phyloP scores from a whole-genome alignment of 345 rosid species.

The Rhodamnia rubescens region DNA sequence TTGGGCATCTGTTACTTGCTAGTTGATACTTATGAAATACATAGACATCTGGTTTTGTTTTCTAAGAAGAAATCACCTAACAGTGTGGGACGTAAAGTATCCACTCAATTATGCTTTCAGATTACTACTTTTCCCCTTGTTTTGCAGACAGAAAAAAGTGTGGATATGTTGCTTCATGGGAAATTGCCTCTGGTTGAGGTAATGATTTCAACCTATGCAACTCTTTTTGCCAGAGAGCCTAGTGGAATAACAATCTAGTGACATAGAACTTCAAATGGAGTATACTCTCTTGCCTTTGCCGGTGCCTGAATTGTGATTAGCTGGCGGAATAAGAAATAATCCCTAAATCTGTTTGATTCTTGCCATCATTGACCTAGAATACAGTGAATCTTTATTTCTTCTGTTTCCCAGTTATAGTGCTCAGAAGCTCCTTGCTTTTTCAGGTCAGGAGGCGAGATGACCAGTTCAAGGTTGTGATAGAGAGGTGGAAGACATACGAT shows the following conservation, averaged over 20 bases:
- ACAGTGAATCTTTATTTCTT: neutral
- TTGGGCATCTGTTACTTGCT: neutral
- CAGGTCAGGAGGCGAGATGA: conserved; percentile 48
- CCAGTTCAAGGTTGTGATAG: conserved; percentile 33
- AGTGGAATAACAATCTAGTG: neutral
- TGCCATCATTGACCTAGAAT: neutral
- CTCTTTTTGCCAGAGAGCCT: neutral
- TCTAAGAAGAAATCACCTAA: neutral
- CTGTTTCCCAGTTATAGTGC: neutral
- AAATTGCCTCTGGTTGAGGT: conserved; percentile 59
- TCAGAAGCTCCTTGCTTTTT: neutral
- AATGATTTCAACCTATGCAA: neutral
- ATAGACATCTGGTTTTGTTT: neutral
- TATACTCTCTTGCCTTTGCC: neutral
- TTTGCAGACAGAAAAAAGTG: conserved; percentile 57
- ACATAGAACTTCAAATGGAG: neutral
- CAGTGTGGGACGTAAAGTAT: neutral
- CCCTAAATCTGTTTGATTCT: neutral
- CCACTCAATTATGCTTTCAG: neutral
- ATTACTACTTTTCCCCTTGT: neutral
- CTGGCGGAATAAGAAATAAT: neutral
- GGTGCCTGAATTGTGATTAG: neutral
- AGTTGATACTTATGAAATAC: neutral
- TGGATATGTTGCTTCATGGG: conserved; percentile 52
- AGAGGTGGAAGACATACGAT: conserved; percentile 52